These are phyloP conservation scores for Calocera viscosa DNA, from an alignment of 768 basidiomycete species.

Conservation along the genomic window DNA sequence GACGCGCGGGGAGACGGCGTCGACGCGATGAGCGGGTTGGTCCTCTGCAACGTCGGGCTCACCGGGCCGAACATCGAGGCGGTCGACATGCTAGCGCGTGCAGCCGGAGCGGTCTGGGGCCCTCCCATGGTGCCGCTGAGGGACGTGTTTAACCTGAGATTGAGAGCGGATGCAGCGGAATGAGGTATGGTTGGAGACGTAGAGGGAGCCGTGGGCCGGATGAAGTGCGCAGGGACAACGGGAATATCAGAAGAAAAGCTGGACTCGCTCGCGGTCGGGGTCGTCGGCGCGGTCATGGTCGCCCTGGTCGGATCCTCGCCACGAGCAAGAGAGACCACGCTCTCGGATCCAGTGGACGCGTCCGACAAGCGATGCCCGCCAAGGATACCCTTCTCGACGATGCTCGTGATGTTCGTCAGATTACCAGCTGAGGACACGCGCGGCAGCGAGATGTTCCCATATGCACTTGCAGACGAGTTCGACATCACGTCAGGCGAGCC, in stretches of 20 bases:
- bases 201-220: neutral
- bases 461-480: neutral
- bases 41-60: neutral
- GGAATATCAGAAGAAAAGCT: neutral
- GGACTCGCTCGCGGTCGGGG: neutral
- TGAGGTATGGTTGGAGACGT: neutral
- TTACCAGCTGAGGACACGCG: neutral
- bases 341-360: neutral
- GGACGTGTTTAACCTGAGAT: neutral
- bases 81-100: neutral
- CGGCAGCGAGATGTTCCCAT: neutral
- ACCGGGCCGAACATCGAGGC: constrained; percentile 1
- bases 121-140: neutral
- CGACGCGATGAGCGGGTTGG: neutral
- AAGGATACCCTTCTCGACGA: neutral
- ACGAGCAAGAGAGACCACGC: neutral
- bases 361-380: neutral
- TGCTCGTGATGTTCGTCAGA: neutral
- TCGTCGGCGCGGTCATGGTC: neutral
- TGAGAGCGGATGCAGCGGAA: neutral
- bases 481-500: neutral
- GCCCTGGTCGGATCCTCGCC: neutral
- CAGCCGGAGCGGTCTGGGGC: neutral
- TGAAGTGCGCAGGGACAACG: neutral
- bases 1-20: neutral